Evolutionary conservation across 495 filamentous ascomycete species (phyloP), one percentile per base, ranked within the genome.

Genomic region (Sabuloglossum arenarium): DNA sequence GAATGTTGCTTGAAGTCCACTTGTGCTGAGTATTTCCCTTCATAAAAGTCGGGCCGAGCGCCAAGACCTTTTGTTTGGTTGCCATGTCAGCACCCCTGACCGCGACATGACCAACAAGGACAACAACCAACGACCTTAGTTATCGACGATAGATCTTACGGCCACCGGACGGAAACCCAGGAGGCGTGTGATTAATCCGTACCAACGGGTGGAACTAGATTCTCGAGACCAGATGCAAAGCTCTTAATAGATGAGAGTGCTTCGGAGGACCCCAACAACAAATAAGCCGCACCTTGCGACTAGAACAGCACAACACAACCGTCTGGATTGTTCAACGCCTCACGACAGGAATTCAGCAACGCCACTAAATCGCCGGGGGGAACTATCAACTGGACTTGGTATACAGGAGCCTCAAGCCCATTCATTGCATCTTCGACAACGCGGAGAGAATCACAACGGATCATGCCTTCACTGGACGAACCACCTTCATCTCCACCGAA

Each of bases 401-500:
- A 39, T 28, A 3, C 47, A 14, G 24, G 28, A 29, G 24, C 28
- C 47, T 51, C 5, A 6, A 29, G 12, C 28, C 11, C 3, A 28
- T 11, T 29, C 16, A 51, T 51, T 12, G 53, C 53, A 37, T 55
- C 16, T 39, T 25, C 30, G 24, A 21, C 27, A 10, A 55, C 53
- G 0, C 2, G 1, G n/a, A 55, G 10, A 5, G 19, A 14, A 27
- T 21, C 28, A 43, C 29, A 16, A 37, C 5, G 5, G 9, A 56
- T 32, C 23, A 58, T 58, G 56, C 69, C 70, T 56, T 69, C 68
- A 65, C 79, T 81, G 73, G 77, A 82, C 61, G 70, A 75, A 62
- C 75, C 78, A 52, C 79, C 83, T 45, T 79, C 79, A 51, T 77
- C 75, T 53, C 45, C 54, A 76, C 79, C 30, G 32, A 77, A 69